Evolutionary conservation across 129 eudicot species (phyloP), one percentile per base, ranked within the genome.

Genomic region (Lactuca sativa): DNA sequence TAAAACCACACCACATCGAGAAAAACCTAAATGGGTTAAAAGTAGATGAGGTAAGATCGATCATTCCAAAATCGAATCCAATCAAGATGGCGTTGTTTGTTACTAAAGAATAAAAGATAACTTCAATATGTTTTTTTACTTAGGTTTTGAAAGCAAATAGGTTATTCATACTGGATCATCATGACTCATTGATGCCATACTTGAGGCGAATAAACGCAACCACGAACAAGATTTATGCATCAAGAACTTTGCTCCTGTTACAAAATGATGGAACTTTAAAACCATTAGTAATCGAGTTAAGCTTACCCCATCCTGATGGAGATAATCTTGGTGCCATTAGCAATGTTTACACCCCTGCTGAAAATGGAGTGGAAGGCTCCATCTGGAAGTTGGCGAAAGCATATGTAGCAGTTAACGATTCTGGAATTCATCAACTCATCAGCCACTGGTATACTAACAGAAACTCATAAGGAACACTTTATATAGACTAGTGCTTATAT

Each of bases 351-450:
- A 84, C 83, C 37, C 93, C 88, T 0, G 86, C 93, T 40, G 57
- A 82, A 52, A 41, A 84, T 17, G 89, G 95, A 5, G 77, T 77
- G 9, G 87, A 78, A 71, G 82, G 82, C 53, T 51, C 90, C 4
- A 56, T 82, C 30, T 90, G 97, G 97, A 86, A 82, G 75, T 70
- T 90, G 76, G 96, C 96, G 4, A 90, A 90, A 68, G 90, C 96
- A 30, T 86, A 84, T 80, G 96, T 80, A 11, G 88, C 85, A 12
- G 95, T 86, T n/a, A 82, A 84, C 38, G 97, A 90, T 76, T 77
- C 86, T 2, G 97, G 97, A 4, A 49, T 70, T 82, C 97, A 90
- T 82, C 90, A 90, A 76, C 88, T 90, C 65, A 71, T 90, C n/a
- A 76, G 88, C 72, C 97, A 90, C 67, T 90, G 97, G 97, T 86